Evolutionary conservation across 2,329 filamentous ascomycete genomes (phyloP).

Genomic region (Cladosporium sp.): DNA sequence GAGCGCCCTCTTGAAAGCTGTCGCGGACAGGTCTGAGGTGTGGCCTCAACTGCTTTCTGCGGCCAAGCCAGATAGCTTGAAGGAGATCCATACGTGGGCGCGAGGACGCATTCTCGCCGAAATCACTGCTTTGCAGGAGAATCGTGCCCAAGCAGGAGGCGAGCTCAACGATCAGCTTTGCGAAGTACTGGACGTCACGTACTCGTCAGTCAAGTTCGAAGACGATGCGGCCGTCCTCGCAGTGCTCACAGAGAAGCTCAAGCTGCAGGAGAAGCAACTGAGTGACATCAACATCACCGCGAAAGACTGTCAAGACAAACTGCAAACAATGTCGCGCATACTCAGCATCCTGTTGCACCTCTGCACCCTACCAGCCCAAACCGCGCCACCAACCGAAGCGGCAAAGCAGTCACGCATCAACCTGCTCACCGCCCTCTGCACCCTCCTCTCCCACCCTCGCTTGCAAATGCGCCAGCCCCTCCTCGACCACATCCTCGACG

Average conservation of each 20-base stretch:
- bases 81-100: slow-evolving; percentile 26
- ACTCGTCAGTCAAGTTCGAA: slow-evolving; percentile 14
- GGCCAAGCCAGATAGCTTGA: slow-evolving; percentile 25
- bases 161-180: slow-evolving; percentile 6
- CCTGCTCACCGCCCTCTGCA: slow-evolving; percentile 30
- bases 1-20: slow-evolving; percentile 32
- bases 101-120: slow-evolving; percentile 28
- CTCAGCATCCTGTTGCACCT: slow-evolving; percentile 35
- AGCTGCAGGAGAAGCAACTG: slow-evolving; percentile 6
- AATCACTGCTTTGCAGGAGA: slow-evolving; percentile 4
- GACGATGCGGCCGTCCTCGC: slow-evolving; percentile 15
- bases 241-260: slow-evolving; percentile 23
- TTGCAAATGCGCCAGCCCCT: slow-evolving; percentile 31
- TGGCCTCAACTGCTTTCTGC: slow-evolving; percentile 39
- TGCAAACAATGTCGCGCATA: slow-evolving; percentile 1
- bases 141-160: not conserved
- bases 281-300: not conserved
- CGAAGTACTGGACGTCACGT: slow-evolving; percentile 24
- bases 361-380: slow-evolving; percentile 31
- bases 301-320: not conserved
- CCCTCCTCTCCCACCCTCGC: slow-evolving; percentile 33
- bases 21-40: slow-evolving; percentile 36
- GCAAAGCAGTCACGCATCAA: slow-evolving; percentile 19
- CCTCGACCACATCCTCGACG: slow-evolving; percentile 39
- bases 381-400: slow-evolving; percentile 26